A percentile compares a stretch with the other conserved stretches of the same genome.
Conservation (phyloP, 768 basidiomycete species). For the Termitomyces sp. region DNA sequence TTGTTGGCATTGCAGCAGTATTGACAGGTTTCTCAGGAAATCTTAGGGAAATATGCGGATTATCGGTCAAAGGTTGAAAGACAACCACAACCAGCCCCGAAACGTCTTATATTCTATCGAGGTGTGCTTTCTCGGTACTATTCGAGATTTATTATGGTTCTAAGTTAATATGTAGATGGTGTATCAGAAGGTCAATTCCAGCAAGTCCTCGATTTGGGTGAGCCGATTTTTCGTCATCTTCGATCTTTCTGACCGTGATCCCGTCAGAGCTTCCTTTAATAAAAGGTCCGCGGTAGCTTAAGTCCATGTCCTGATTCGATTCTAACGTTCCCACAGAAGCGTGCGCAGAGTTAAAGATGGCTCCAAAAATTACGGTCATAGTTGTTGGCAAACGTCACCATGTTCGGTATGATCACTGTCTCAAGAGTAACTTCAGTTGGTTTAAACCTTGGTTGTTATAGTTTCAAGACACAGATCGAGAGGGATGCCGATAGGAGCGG, state of each 20-base stretch:
- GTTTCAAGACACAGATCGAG: conserved; percentile 24
- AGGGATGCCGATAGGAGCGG: conserved; percentile 57
- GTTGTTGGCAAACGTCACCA: conserved; percentile 79
- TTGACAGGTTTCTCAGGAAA: conserved; percentile 28
- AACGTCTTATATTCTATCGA: conserved; percentile 67
- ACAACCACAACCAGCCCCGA: conserved; percentile 25
- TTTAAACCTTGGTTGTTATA: conserved; percentile 4
- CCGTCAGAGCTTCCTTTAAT: conserved; percentile 51
- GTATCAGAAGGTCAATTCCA: conserved; percentile 46
- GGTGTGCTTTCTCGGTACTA: conserved; percentile 30
- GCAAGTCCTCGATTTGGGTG: conserved; percentile 51
- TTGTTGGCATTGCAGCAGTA: background rate
- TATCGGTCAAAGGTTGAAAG: conserved; percentile 49
- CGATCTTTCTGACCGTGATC: background rate
- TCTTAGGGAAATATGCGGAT: conserved; percentile 45
- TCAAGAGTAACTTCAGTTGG: background rate
- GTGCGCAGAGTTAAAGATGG: conserved; percentile 50
- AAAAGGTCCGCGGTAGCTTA: conserved; percentile 34
- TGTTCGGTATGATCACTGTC: conserved; percentile 9
- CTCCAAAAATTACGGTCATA: conserved; percentile 66
- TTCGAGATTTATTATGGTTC: conserved; percentile 5
- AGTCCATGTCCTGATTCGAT: background rate
- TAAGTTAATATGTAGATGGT: conserved; percentile 33
- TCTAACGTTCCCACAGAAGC: conserved; percentile 40
- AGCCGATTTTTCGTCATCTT: conserved; percentile 5